Evolutionary conservation across 2,329 filamentous ascomycete genomes (phyloP), one percentile per base, ranked within the genome.

Genomic region (Chrysoporthe deuterocubensis): DNA sequence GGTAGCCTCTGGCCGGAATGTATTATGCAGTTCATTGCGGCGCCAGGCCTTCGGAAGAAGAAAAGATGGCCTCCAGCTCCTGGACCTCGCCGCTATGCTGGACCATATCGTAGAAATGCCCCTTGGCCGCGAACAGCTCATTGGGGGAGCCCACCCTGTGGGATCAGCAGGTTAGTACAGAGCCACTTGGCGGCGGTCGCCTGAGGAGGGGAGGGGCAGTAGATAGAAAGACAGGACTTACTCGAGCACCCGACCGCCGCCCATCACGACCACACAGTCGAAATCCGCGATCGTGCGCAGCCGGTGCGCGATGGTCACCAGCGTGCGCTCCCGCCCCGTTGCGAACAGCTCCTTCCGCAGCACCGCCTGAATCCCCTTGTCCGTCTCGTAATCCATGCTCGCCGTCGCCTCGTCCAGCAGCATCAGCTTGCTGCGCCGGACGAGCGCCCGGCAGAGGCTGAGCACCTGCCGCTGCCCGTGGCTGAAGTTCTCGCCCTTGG

Each of bases 231-330:
- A 21, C 3, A 21, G 9, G 7, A 67, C 68, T 65, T 34, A 69
- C 82, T 89, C 86, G 11, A 85, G 71, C 7, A 89, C 84, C 42
- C 77, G 77, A 0, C 86, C 86, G 0, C 80, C 81, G 8, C 81
- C 81, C 83, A 89, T 83, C 18, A 89, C 86, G 3, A 89, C 81
- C 0, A 89, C 81, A 42, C 80, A 80, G 72, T 89, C 86, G 70
- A 87, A 88, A 74, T 89, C 86, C 67, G 87, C 83, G 64, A 89
- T 87, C 0, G 86, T 89, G 54, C 83, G 78, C 60, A 89, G 75
- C 4, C 86, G 81, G 74, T 89, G 86, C 7, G 85, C 86, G 70
- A 89, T 87, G 2, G 85, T 87, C 26, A 89, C 82, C 4, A 88
- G 78, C 11, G 86, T 88, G 34, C 84, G 79, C 37, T 81, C 81